Evolutionary conservation across 768 basidiomycete species (phyloP).

Genomic region (Mycena kentingensis): DNA sequence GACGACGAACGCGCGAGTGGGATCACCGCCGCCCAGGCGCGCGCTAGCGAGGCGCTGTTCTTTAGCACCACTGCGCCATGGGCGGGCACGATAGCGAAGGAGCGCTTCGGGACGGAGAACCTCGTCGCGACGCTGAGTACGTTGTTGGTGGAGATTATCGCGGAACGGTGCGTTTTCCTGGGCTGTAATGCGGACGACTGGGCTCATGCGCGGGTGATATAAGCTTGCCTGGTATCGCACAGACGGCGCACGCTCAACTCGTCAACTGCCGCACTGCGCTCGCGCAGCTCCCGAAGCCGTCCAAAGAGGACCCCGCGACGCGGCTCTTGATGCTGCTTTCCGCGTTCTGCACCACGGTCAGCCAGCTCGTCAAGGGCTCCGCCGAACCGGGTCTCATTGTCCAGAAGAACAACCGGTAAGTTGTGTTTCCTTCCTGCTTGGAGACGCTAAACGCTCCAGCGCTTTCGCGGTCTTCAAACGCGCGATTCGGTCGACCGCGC

Average conservation of each 20-base stretch:
- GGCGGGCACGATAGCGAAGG: constrained; percentile 26
- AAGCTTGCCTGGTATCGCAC: constrained; percentile 7
- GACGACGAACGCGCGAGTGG: constrained; percentile 35
- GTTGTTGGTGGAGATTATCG: constrained; percentile 39
- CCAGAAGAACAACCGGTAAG: constrained; percentile 26
- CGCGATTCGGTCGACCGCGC: background rate
- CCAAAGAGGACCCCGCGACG: constrained; percentile 36
- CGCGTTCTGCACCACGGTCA: constrained; percentile 30
- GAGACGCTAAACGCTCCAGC: background rate
- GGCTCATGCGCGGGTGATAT: constrained; percentile 10
- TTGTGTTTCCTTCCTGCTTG: background rate
- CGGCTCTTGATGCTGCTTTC: constrained; percentile 36
- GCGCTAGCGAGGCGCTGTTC: constrained; percentile 37
- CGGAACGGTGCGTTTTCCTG: constrained; percentile 24
- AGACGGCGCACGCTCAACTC: constrained; percentile 25
- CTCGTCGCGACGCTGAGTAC: constrained; percentile 38
- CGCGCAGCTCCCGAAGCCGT: constrained; percentile 27
- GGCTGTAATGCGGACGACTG: background rate
- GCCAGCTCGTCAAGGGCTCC: constrained; percentile 28
- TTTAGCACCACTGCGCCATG: constrained; percentile 41
- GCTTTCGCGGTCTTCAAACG: background rate
- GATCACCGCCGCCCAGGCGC: constrained; percentile 33
- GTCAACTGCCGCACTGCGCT: constrained; percentile 28
- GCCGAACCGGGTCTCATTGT: constrained; percentile 27
- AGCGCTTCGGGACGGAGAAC: constrained; percentile 39